Conservation (phyloP, 208 protist genomes). For the Strigomonas oncopelti region DNA sequence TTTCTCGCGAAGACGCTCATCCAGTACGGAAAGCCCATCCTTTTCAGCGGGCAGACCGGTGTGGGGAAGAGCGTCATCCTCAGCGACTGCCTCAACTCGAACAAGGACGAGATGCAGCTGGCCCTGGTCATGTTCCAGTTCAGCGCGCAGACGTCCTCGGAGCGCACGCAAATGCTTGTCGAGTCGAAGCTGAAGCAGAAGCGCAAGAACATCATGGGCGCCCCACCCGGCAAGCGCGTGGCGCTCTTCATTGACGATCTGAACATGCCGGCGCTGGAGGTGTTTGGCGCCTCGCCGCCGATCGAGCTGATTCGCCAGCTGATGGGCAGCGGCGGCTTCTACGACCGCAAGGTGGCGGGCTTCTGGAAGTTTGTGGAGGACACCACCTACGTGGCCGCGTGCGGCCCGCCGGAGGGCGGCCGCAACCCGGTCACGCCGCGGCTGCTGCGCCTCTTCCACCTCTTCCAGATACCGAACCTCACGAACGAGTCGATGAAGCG, state of each 20-base stretch:
- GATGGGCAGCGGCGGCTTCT: conserved; percentile 95
- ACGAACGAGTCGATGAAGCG: conserved; percentile 90
- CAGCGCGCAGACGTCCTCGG: conserved; percentile 94
- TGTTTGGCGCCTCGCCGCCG: conserved; percentile 96
- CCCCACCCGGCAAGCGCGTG: conserved; percentile 89
- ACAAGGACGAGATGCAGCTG: conserved; percentile 78
- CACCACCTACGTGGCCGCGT: conserved; percentile 93
- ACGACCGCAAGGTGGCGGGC: conserved; percentile 92
- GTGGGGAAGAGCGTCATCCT: conserved; percentile 95
- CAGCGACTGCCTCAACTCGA: conserved; percentile 68
- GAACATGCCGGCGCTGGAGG: conserved; percentile 97
- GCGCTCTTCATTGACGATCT: conserved; percentile 98
- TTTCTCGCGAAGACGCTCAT: conserved; percentile 90
- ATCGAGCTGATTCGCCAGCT: conserved; percentile 97
- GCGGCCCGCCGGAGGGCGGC: conserved; percentile 95
- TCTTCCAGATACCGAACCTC: conserved; percentile 92
- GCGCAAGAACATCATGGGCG: conserved; percentile 94
- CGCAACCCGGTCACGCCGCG: conserved; percentile 91
- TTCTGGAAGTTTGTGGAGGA: conserved; percentile 95
- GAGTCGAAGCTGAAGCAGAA: conserved; percentile 96
- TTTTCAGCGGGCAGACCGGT: conserved; percentile 95
- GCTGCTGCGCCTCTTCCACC: conserved; percentile 93
- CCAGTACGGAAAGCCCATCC: conserved; percentile 78
- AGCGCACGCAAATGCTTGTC: conserved; percentile 95
- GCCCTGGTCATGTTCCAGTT: conserved; percentile 91